Base-by-base conservation (phyloP, 371 early-diverging fungal genomes). In the Choanephora cucurbitarum region DNA sequence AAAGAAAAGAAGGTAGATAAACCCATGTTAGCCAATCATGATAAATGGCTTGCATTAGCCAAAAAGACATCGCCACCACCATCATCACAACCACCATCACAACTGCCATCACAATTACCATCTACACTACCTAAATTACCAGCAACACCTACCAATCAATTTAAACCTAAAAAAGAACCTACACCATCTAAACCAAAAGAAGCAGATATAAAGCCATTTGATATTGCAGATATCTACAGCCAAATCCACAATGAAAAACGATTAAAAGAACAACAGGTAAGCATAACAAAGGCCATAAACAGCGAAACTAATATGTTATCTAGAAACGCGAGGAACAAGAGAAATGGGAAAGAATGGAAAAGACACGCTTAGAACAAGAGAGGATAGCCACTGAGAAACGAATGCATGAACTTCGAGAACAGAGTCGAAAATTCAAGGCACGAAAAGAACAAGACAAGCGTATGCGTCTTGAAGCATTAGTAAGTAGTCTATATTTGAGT, bases 181-280 rank as follows among this genome's bases (percentile, higher is more conserved):
- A n/a, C 53, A 13, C 49, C 44, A 17, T 34, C 51, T 21, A 43
- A 44, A 24, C 44, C 49, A 0, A 60, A 60, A 49, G 51, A 51
- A 9, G 52, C 40, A 15, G 22, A 49, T 1, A 15, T 41, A 22
- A 14, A 37, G n/a, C 22, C 48, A 10, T 63, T 72, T 44, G 68
- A 74, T 49, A 62, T 74, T 28, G 58, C 58, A 24, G 64, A 60
- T 8, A 22, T 69, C 0, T 58, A 60, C 10, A 63, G 62, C 31
- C 55, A 61, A 22, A 72, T 75, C 24, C 58, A 68, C 22, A 57
- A 72, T 10, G 70, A 72, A 44, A 62, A 56, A 7, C 51, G 60
- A 8, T 28, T 59, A 24, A 65, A 67, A 18, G 70, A 72, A 19
- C 63, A 72, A 52, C 64, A 75, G 60, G 75, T 69, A 62, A 51